Conservation (phyloP, 1,139 yeast genomes). For the Lodderomyces parapsilosis region DNA sequence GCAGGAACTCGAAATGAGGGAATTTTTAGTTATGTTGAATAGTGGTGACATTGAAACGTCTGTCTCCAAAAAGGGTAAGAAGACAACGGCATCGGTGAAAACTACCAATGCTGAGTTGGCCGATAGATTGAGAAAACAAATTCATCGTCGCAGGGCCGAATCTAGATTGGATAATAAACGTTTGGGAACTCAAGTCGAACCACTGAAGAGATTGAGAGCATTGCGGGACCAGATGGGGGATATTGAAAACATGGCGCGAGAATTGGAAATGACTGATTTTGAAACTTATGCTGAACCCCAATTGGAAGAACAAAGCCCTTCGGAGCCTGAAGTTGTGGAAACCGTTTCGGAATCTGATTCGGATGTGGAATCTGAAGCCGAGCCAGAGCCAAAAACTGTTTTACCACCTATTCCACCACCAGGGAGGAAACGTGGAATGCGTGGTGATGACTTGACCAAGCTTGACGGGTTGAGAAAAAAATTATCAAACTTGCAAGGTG, state of each 20-base stretch:
- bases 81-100: slow-evolving; percentile 37
- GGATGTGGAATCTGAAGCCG: slow-evolving; percentile 13
- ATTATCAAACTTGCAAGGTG: slow-evolving; percentile 61
- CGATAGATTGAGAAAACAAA: slow-evolving; percentile 54
- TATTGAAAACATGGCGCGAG: slow-evolving; percentile 80
- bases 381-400: slow-evolving; percentile 16
- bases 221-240: slow-evolving; percentile 85
- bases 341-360: slow-evolving; percentile 13
- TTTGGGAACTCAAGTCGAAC: slow-evolving; percentile 64
- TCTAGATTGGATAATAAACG: slow-evolving; percentile 55
- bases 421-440: slow-evolving; percentile 35
- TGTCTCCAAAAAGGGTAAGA: slow-evolving; percentile 21
- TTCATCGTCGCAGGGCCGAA: slow-evolving; percentile 63
- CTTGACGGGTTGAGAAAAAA: slow-evolving; percentile 57
- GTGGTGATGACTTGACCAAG: slow-evolving; percentile 43
- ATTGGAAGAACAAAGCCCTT: slow-evolving; percentile 7
- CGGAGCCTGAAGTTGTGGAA: slow-evolving; percentile 16
- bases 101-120: slow-evolving; percentile 47
- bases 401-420: slow-evolving; percentile 17
- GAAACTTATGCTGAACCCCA: slow-evolving; percentile 35
- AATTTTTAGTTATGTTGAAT: slow-evolving; percentile 68
- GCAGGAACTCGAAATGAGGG: slow-evolving; percentile 86
- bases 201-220: slow-evolving; percentile 71
- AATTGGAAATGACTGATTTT: slow-evolving; percentile 83
- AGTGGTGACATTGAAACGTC: slow-evolving; percentile 27